A percentile compares a stretch with the other conserved stretches of the same genome.
These are phyloP conservation scores for Xylariaceae sp. DNA, from an alignment of 2,329 filamentous ascomycete genomes.

Conservation along the genomic window DNA sequence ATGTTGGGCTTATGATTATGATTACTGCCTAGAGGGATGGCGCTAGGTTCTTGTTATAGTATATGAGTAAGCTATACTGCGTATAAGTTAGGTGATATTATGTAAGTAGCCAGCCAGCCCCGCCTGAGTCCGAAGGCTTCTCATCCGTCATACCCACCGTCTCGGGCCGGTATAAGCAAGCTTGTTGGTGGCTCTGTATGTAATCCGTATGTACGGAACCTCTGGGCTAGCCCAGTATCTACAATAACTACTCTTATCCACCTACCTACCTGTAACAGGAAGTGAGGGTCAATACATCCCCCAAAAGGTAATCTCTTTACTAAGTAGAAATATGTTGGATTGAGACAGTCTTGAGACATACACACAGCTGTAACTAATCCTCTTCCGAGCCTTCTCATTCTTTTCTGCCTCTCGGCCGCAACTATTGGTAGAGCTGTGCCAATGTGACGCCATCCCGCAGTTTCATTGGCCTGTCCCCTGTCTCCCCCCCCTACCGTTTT, in stretches of 20 bases:
- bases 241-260: too few species aligned
- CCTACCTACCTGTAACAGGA: background rate
- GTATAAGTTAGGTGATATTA: too few species aligned
- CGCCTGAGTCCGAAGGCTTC: background rate
- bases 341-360: background rate
- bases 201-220: too few species aligned
- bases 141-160: background rate
- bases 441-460: background rate
- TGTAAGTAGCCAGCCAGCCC: background rate
- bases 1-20: background rate
- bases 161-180: background rate
- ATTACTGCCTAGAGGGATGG: background rate
- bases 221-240: too few species aligned
- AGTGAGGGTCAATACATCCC: background rate
- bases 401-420: background rate
- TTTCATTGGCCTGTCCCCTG: background rate
- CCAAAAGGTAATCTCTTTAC: background rate
- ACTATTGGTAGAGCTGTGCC: too few species aligned
- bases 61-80: background rate
- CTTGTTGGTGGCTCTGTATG: background rate
- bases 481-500: background rate
- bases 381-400: background rate
- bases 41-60: background rate
- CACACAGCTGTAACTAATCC: background rate
- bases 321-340: background rate